Conservation (phyloP, 164 flowering plant genomes). For the Umbellularia californica region DNA sequence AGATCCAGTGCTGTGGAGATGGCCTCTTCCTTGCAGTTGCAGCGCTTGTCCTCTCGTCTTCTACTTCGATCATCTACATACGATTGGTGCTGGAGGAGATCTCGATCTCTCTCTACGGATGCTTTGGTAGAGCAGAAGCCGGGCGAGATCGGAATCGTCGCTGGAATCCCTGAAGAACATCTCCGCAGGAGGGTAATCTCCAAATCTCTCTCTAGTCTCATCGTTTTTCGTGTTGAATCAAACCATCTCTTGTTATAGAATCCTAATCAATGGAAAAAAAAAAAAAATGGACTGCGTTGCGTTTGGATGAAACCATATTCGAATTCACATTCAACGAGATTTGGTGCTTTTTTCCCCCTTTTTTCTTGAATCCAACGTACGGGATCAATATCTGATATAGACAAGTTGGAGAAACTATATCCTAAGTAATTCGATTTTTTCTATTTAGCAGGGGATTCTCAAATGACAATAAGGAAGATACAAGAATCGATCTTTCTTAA, state of each 20-base stretch:
- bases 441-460: too few species aligned
- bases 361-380: too few species aligned
- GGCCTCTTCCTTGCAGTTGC: constrained; percentile 18
- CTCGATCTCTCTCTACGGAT: constrained; percentile 37
- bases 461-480: too few species aligned
- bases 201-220: neutral
- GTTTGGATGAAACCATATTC: neutral
- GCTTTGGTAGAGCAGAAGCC: constrained; percentile 48
- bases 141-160: constrained; percentile 65
- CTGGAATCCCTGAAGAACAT: constrained; percentile 69
- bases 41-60: constrained; percentile 8
- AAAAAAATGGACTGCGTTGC: neutral
- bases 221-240: neutral
- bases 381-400: too few species aligned
- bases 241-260: too few species aligned
- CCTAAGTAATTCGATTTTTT: too few species aligned
- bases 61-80: constrained; percentile 23
- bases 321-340: too few species aligned
- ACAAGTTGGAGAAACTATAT: too few species aligned
- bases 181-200: constrained; percentile 45
- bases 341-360: too few species aligned
- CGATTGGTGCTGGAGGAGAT: constrained; percentile 11
- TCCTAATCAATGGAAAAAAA: too few species aligned
- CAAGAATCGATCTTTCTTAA: too few species aligned
- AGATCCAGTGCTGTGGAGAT: constrained; percentile 5